phyloP scores from a whole-genome alignment of 1,139 yeast genomes.

The Blastobotrys indianensis region DNA sequence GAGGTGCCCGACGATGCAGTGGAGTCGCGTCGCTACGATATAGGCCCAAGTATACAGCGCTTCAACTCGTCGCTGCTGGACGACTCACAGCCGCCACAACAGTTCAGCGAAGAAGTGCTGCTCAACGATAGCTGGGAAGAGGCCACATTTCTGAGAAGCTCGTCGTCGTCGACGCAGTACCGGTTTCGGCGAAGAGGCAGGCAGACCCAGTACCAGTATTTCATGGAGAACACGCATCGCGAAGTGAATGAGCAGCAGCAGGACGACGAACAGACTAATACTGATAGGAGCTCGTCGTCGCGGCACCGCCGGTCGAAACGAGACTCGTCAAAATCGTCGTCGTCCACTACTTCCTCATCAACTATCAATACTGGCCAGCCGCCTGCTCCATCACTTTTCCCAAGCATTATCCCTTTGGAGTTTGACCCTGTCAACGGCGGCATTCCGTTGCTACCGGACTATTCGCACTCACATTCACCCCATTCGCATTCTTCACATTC shows the following conservation, averaged over 20 bases:
- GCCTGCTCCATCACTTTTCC: constrained; percentile 18
- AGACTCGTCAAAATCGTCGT: not conserved
- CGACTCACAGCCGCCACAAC: not conserved
- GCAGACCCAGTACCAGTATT: too few species aligned
- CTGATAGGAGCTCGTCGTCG: not conserved
- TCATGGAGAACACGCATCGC: too few species aligned
- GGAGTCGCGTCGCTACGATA: too few species aligned
- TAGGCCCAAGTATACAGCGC: too few species aligned
- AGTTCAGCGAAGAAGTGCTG: constrained; percentile 3
- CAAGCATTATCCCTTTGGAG: constrained; percentile 22
- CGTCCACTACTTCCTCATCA: constrained; percentile 1
- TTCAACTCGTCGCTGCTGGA: not conserved
- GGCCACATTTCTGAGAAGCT: not conserved
- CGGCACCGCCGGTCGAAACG: constrained; percentile 1
- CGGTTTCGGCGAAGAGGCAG: too few species aligned
- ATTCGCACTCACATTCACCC: constrained; percentile 4
- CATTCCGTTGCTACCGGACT: constrained; percentile 26
- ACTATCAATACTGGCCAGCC: constrained; percentile 2
- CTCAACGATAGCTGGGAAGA: constrained; percentile 7
- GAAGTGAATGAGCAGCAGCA: too few species aligned
- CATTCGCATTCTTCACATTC: too few species aligned
- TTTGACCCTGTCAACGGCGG: constrained; percentile 19
- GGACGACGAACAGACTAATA: not conserved
- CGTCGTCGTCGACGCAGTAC: too few species aligned
- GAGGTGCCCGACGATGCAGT: too few species aligned